Evolutionary conservation across 192 early-diverging fungal species (phyloP).

Genomic region (Allomyces macrogynus): DNA sequence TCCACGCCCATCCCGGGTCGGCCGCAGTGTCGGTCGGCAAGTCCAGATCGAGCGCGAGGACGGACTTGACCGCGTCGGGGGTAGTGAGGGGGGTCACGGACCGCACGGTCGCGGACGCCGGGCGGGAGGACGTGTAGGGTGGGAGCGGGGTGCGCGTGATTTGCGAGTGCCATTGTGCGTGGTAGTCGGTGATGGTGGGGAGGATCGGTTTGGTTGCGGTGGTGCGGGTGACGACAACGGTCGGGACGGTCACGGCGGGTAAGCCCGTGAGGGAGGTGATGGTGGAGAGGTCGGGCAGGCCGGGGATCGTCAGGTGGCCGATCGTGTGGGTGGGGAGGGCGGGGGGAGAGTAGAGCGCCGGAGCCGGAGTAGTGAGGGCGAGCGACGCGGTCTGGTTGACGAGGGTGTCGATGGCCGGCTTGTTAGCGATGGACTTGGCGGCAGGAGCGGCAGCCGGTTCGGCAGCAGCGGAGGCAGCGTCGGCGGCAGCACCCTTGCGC

Average conservation of each 20-base stretch:
- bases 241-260: neutral
- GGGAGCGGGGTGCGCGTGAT: neutral
- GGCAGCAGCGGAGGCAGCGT: neutral
- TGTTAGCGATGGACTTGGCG: neutral
- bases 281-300: too few relatives aligned
- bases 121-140: neutral
- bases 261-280: neutral
- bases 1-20: slow-evolving; percentile 16
- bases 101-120: neutral
- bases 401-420: neutral
- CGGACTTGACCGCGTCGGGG: slow-evolving; percentile 1
- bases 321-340: neutral
- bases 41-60: slow-evolving; percentile 20
- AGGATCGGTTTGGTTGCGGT: neutral
- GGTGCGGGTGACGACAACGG: neutral
- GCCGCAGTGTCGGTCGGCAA: slow-evolving; percentile 5
- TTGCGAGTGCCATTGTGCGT: neutral
- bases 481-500: neutral
- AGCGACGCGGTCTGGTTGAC: neutral
- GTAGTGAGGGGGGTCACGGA: neutral
- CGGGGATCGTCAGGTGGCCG: neutral
- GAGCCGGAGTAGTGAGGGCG: neutral
- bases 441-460: too few relatives aligned
- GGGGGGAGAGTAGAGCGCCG: neutral
- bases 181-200: neutral